Base-by-base conservation (phyloP, 164 flowering plant species). In the Piper betle region DNA sequence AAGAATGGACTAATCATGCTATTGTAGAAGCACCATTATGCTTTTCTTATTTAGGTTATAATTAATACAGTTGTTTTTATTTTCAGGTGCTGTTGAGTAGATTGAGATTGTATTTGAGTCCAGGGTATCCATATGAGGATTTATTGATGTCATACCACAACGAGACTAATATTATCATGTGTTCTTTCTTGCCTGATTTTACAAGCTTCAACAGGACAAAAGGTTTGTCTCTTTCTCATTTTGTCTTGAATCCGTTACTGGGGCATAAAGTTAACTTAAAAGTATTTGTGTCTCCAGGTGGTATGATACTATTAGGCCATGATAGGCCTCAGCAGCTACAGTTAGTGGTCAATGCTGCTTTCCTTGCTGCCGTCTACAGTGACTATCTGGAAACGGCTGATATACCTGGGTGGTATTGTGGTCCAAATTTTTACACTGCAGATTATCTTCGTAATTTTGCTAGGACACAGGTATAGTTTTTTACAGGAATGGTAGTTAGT, bases 331-430 rank as follows among this genome's bases (percentile, higher is more conserved):
- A 89, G 75, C 94, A 97, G 53, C 96, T 92, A 63, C 98, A 89
- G 53, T 92, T 87, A 64, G 82, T 80, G 13, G 98, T 82, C 38
- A 84, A 92, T 77, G 96, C 98, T 20, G 98, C 98, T 39, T 92
- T 92, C 83, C 68, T 92, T 64, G 97, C 98, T 60, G 77, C 91
- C 6, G 48, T 89, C 40, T 92, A 66, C 65, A 80, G 86, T 64
- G 98, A 92, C 73, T 92, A 92, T 64, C 91, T 92, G 68, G 93
- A 82, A 16, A 94, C 98, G 64, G 91, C 97, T 9, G 98, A 89
- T 68, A 92, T 97, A 25, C 97, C 98, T n/a, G 98, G 98, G 52
- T 92, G 98, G 98, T 82, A 87, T 65, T 92, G 98, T 80, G 98
- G 98, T 48, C 98, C 96, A 52, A 83, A 77, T 69, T 92, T 92